These are phyloP conservation scores for Exophiala mesophila DNA, from an alignment of 2,329 filamentous ascomycete genomes.

Conservation along the genomic window DNA sequence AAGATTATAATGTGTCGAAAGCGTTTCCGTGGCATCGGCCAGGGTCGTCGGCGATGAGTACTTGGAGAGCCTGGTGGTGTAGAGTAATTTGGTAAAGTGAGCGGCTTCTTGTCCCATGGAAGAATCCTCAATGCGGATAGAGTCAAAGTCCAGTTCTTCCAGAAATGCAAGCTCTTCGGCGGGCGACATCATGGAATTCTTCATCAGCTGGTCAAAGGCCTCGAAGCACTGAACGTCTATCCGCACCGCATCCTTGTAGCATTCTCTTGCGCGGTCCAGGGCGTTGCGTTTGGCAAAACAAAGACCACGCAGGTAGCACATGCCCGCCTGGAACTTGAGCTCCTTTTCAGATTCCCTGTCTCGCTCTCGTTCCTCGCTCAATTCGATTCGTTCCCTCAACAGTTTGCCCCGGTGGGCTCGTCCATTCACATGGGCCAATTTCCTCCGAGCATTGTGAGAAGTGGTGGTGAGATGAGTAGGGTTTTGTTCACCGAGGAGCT, in stretches of 20 bases:
- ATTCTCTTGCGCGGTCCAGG: conserved; percentile 94
- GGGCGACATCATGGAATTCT: conserved; percentile 85
- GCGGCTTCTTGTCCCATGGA: conserved; percentile 77
- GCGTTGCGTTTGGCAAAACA: conserved; percentile 97
- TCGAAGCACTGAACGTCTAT: conserved; percentile 99
- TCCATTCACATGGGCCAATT: conserved; percentile 62
- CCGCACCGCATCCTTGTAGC: conserved; percentile 93
- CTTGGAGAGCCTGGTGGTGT: conserved; percentile 91
- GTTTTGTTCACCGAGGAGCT: conserved; percentile 83
- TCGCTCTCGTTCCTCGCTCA: conserved; percentile 52
- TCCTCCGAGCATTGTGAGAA: conserved; percentile 59
- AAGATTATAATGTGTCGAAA: conserved; percentile 90
- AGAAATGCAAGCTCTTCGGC: conserved; percentile 88
- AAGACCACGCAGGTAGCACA: conserved; percentile 91
- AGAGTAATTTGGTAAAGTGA: conserved; percentile 91
- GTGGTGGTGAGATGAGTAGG: conserved; percentile 79
- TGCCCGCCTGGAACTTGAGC: conserved; percentile 86
- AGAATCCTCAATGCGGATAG: conserved; percentile 63
- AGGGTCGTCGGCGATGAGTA: conserved; percentile 84
- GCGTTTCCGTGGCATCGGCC: conserved; percentile 77
- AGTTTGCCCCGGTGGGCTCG: conserved; percentile 46
- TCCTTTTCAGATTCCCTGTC: conserved; percentile 67
- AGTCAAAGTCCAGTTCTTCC: conserved; percentile 84
- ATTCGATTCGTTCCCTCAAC: conserved; percentile 50
- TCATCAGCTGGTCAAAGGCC: conserved; percentile 95